phyloP scores from a whole-genome alignment of 1,284 basidiomycete species.

The Tilletia horrida region DNA sequence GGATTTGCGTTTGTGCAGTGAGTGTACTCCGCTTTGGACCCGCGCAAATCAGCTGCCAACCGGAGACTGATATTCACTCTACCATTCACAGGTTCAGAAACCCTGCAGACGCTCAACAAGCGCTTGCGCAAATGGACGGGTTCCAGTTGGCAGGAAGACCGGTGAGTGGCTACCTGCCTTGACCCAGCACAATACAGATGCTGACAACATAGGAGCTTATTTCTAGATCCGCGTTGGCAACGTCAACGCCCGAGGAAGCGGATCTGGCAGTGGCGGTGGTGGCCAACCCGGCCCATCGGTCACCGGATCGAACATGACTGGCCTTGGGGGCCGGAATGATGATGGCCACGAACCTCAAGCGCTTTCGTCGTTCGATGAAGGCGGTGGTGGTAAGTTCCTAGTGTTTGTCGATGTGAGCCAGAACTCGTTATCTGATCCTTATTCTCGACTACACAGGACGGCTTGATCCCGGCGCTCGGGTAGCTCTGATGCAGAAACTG shows the following conservation, averaged over 20 bases:
- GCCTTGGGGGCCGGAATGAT: slow-evolving; percentile 4
- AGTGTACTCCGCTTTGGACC: background rate
- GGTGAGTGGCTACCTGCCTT: background rate
- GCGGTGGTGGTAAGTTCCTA: slow-evolving; percentile 37
- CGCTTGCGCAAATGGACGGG: slow-evolving; percentile 94
- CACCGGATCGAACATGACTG: slow-evolving; percentile 21
- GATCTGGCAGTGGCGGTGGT: slow-evolving; percentile 10
- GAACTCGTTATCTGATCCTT: background rate
- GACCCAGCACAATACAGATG: no score
- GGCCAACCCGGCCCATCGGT: background rate
- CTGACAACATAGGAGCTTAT: background rate
- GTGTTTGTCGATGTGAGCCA: background rate
- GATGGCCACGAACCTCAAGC: slow-evolving; percentile 33
- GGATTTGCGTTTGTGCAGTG: slow-evolving; percentile 97
- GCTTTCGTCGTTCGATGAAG: slow-evolving; percentile 47
- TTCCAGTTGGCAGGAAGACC: slow-evolving; percentile 92
- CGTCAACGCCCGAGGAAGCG: slow-evolving; percentile 39
- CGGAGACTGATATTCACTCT: background rate
- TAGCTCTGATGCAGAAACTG: slow-evolving; percentile 53
- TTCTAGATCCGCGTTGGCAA: slow-evolving; percentile 43
- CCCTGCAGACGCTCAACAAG: slow-evolving; percentile 87
- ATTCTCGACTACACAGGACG: slow-evolving; percentile 23
- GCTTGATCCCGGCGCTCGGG: slow-evolving; percentile 45
- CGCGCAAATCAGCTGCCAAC: no score
- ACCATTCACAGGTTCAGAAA: slow-evolving; percentile 62